Base-by-base conservation (phyloP, 192 early-diverging fungal genomes). In the Rhizophagus clarus region DNA sequence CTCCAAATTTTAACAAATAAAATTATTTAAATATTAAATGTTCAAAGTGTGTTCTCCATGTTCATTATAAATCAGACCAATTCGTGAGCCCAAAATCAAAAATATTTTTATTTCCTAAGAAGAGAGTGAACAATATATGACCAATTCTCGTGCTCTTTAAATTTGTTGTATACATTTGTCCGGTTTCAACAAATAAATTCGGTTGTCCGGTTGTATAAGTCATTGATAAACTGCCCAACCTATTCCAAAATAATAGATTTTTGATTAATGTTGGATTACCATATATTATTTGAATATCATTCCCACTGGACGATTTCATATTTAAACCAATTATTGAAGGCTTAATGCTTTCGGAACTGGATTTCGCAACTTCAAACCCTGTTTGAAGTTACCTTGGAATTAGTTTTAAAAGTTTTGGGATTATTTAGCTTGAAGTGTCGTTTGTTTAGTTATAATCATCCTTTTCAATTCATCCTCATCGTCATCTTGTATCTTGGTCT, bases 101-200 rank as follows among this genome's bases (percentile, higher is more conserved):
- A 63, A 28, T 63, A 37, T 60, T 24, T 15, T 84, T 86, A 92
- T 34, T 89, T 82, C 56, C 87, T 82, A 17, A 95, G 84, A 66
- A 95, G 83, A 32, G 89, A 87, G 9, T 88, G 87, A 15, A 94
- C 93, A 71, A 95, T 91, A 80, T 94, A 92, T 31, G n/a, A n/a
- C 85, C 80, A 31, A 95, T 91, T 69, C 92, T 93, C 89, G 96
- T 94, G 70, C 92, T 95, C 80, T 94, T 91, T 81, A 98, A 87
- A 87, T 98, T n/a, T n/a, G n/a, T 95, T 3, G 95, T 97, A 80
- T 97, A 98, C 2, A 96, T 98, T 85, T 98, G 97, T 10, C 97
- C 97, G 17, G 96, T 97, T 31, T 96, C 97, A 22, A 98, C 96
- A 91, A 98, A 98, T 66, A 96, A 84, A 42, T 97, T 97, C 15